These are phyloP conservation scores for Fusarium temperatum DNA, from an alignment of 2,329 filamentous ascomycete genomes.

Conservation along the genomic window DNA sequence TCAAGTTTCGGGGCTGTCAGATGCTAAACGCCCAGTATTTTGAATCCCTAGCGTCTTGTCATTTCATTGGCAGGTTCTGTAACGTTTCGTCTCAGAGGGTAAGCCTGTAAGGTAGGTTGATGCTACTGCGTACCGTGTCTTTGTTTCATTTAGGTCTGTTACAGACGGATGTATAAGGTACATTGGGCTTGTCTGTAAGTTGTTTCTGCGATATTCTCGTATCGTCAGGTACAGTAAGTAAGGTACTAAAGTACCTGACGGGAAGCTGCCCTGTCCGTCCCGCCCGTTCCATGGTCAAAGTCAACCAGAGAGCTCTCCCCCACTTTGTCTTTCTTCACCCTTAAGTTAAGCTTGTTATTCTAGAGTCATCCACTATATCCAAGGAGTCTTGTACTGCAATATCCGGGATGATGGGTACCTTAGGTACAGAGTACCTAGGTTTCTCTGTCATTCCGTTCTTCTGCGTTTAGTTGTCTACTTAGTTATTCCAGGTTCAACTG, in stretches of 20 bases:
- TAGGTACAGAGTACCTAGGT: background rate
- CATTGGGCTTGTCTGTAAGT: background rate
- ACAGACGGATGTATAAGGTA: background rate
- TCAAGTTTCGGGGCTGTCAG: conserved; percentile 21
- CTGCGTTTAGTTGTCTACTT: background rate
- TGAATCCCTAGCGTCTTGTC: conserved; percentile 5
- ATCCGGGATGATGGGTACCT: conserved; percentile 3
- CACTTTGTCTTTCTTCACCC: conserved; percentile 13
- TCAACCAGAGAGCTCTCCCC: conserved; percentile 6
- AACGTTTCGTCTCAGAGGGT: conserved; percentile 17
- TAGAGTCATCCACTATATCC: conserved; percentile 10
- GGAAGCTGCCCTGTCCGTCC: conserved; percentile 26
- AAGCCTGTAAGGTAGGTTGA: background rate
- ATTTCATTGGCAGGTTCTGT: conserved; percentile 17
- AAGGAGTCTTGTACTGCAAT: conserved; percentile 15
- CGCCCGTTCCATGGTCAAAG: conserved; percentile 20
- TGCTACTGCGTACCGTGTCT: background rate
- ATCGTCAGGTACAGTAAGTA: background rate
- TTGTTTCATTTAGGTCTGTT: conserved; percentile 14
- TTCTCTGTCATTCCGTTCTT: conserved; percentile 2
- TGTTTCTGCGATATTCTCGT: background rate
- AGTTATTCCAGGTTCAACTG: conserved; percentile 4
- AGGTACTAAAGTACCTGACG: background rate
- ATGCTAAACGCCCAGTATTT: conserved; percentile 6
- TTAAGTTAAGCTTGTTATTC: conserved; percentile 15